Percentiles rank a stretch among this genome's conserved stretches.
phyloP scores from a whole-genome alignment of 2,329 filamentous ascomycete species.

The Fonsecaea pedrosoi region DNA sequence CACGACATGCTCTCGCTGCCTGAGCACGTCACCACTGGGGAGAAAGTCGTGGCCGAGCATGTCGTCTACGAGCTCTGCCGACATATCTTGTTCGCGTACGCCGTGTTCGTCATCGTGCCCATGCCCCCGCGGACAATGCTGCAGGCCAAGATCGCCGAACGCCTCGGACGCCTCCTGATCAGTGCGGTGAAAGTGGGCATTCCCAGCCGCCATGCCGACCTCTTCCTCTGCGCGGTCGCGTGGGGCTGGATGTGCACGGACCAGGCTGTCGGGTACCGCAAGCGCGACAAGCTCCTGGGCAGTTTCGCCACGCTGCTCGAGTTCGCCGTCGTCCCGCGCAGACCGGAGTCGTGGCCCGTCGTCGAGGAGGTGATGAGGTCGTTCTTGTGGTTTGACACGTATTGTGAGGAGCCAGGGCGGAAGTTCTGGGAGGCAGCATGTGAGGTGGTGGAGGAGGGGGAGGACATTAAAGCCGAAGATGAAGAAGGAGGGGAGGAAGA shows the following conservation, averaged over 20 bases:
- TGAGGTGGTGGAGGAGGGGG: slow-evolving; percentile 4
- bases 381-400: slow-evolving; percentile 24
- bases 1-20: slow-evolving; percentile 20
- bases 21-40: slow-evolving; percentile 8
- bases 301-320: slow-evolving; percentile 12
- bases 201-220: slow-evolving; percentile 41
- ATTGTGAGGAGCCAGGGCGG: slow-evolving; percentile 17
- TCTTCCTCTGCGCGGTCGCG: slow-evolving; percentile 46
- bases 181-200: slow-evolving; percentile 34
- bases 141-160: slow-evolving; percentile 41
- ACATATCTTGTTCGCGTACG: slow-evolving; percentile 46
- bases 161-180: slow-evolving; percentile 42
- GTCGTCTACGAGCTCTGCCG: slow-evolving; percentile 47
- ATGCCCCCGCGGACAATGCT: slow-evolving; percentile 47
- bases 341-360: slow-evolving; percentile 10
- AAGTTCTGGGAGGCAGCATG: slow-evolving; percentile 22
- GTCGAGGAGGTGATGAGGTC: slow-evolving; percentile 11
- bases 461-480: neutral
- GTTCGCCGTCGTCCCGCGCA: slow-evolving; percentile 6
- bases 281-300: slow-evolving; percentile 9
- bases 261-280: slow-evolving; percentile 21
- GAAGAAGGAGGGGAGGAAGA: neutral
- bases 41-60: neutral
- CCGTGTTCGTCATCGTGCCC: slow-evolving; percentile 49
- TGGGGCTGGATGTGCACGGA: slow-evolving; percentile 49